Percentiles rank a stretch among this genome's conserved stretches.
Evolutionary conservation across 306 rosid species (phyloP).

Genomic region (Lathyrus oleraceus): DNA sequence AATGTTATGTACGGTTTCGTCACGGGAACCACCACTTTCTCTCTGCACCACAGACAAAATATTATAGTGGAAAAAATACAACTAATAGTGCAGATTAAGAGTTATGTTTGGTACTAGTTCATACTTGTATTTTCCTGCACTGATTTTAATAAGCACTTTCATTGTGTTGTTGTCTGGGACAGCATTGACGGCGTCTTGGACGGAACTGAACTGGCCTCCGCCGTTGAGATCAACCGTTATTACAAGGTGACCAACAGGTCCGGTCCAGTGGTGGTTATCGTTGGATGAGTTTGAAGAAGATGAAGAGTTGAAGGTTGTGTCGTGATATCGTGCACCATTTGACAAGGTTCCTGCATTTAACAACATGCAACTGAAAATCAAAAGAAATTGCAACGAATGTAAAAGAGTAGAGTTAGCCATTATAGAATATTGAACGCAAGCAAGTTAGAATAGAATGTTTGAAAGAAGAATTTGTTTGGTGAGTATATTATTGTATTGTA

Average conservation of each 20-base stretch:
- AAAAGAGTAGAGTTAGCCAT: slow-evolving; percentile 41
- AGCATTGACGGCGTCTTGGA: slow-evolving; percentile 76
- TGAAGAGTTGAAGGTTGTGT: background rate
- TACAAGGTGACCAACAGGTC: slow-evolving; percentile 61
- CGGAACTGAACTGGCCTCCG: slow-evolving; percentile 57
- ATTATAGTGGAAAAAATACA: background rate
- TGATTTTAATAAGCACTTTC: slow-evolving; percentile 61
- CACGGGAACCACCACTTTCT: slow-evolving; percentile 81
- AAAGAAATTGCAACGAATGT: slow-evolving; percentile 24
- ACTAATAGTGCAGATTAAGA: background rate
- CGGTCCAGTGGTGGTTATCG: slow-evolving; percentile 55
- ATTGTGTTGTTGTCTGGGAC: slow-evolving; percentile 59
- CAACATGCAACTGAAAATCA: slow-evolving; percentile 26
- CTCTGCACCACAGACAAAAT: slow-evolving; percentile 44
- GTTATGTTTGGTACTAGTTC: background rate
- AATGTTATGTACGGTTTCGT: slow-evolving; percentile 84
- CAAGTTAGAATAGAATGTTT: slow-evolving; percentile 12
- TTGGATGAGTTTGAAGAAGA: slow-evolving; percentile 33
- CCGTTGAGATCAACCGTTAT: slow-evolving; percentile 66
- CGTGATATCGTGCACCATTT: background rate
- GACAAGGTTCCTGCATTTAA: slow-evolving; percentile 31
- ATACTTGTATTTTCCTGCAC: slow-evolving; percentile 78
- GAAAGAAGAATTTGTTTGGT: slow-evolving; percentile 4
- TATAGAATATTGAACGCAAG: background rate
- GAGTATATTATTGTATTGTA: background rate